Base-by-base conservation (phyloP, 2,329 filamentous ascomycete genomes). In the Dothideomycetidae sp. region DNA sequence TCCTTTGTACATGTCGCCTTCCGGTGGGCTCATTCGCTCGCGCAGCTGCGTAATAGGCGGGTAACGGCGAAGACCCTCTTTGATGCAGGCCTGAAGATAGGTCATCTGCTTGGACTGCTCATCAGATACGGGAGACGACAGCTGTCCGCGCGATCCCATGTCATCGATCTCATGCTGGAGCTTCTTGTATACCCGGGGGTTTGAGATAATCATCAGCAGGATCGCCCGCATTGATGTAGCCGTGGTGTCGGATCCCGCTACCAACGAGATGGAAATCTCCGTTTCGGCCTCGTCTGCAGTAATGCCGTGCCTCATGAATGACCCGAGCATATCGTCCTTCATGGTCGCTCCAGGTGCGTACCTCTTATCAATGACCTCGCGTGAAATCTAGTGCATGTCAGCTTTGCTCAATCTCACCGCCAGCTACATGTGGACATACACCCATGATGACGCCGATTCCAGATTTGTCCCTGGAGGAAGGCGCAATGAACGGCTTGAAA, bases 41-140 rank as follows among this genome's bases (percentile, higher is more conserved):
- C 63, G 46, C 0, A 49, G 48, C 3, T 60, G 40, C 2, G 53
- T 55, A 1, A 56, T 48, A 31, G 35, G 29, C 5, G 52, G 49
- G 29, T 48, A 52, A 21, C 52, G 40, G n/a, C 53, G 41, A n/a
- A 56, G 57, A 0, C 78, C 70, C 54, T 85, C 80, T 23, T 73
- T 67, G 23, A 85, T 60, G 19, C 75, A 42, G 11, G 74, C 78
- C 16, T 69, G 64, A 34, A 81, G 66, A 46, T 83, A 86, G 1
- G 69, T 66, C 3, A 85, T 83, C 78, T 26, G 21, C n/a, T 26
- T 26, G n/a, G 7, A 7, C 7, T 7, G 7, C 7, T 26, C 21
- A n/a, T 7, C 7, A 26, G 21, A n/a, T n/a, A 26, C 21, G n/a
- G 21, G 7, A 26, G 21, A 26, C 19, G 41, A 43, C 12, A 53